Percentiles rank a stretch among this genome's conserved stretches.
Evolutionary conservation across 2,329 filamentous ascomycete genomes (phyloP).

Genomic region (Fusarium pseudocircinatum): DNA sequence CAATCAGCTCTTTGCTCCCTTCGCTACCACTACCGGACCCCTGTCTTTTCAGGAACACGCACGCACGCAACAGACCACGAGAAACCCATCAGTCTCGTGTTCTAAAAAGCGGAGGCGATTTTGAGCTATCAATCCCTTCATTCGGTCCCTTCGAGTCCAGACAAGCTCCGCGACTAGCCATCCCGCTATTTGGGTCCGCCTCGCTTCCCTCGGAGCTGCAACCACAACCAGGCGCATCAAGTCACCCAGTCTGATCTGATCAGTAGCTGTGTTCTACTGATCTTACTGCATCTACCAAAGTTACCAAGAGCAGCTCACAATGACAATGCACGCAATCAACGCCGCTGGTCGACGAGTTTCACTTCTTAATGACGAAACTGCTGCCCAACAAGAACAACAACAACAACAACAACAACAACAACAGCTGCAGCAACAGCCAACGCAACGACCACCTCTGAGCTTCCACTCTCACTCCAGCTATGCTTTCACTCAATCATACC

Average conservation of each 20-base stretch:
- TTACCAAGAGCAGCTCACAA: not conserved
- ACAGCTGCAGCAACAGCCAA: not conserved
- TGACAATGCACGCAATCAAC: conserved; percentile 64
- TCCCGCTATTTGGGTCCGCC: conserved; percentile 25
- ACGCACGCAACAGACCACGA: conserved; percentile 24
- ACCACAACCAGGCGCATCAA: conserved; percentile 19
- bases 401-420: not conserved
- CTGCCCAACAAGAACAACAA: conserved; percentile 7
- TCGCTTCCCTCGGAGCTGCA: conserved; percentile 17
- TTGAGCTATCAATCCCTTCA: conserved; percentile 15
- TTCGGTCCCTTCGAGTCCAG: conserved; percentile 16
- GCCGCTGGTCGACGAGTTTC: conserved; percentile 67
- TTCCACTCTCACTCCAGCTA: conserved; percentile 51
- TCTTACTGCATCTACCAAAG: not conserved
- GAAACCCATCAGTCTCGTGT: conserved; percentile 32
- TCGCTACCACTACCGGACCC: conserved; percentile 7
- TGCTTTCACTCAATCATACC: conserved; percentile 47
- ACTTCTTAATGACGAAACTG: conserved; percentile 62
- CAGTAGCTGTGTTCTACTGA: not conserved
- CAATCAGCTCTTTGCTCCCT: conserved; percentile 5
- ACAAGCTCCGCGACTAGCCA: conserved; percentile 28
- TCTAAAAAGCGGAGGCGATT: conserved; percentile 33
- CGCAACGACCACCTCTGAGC: conserved; percentile 40
- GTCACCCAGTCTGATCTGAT: conserved; percentile 1
- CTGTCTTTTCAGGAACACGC: conserved; percentile 23